Evolutionary conservation across 176 grass and related monocot species (phyloP).

Genomic region (Echinochloa phyllopogon): DNA sequence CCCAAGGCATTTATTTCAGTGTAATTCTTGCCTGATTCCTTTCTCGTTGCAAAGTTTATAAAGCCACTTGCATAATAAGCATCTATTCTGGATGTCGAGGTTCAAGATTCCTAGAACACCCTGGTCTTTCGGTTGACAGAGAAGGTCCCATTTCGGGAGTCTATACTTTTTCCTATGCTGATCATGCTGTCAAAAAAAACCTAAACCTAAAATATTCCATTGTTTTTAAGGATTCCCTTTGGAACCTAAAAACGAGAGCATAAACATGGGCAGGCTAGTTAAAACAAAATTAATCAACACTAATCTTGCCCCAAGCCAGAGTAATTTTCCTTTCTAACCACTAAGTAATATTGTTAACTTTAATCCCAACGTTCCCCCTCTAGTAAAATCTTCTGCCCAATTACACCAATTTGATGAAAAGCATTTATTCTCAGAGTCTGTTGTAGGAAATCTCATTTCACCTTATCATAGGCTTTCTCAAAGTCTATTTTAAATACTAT

Average conservation of each 20-base stretch:
- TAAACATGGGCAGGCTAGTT: neutral
- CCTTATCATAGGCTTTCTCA: too few species aligned
- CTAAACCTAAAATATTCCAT: neutral
- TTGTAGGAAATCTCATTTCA: too few species aligned
- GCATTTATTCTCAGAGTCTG: too few species aligned
- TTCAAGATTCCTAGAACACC: neutral
- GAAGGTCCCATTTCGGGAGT: neutral
- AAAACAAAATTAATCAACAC: neutral
- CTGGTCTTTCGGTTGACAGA: neutral
- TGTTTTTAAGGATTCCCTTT: neutral
- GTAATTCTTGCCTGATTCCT: too few species aligned
- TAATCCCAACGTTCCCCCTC: too few species aligned
- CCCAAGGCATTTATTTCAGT: too few species aligned
- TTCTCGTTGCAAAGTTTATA: neutral
- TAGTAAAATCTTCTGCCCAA: too few species aligned
- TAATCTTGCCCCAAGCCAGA: too few species aligned
- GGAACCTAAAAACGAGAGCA: neutral
- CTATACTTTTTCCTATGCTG: neutral
- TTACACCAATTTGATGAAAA: too few species aligned
- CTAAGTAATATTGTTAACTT: neutral
- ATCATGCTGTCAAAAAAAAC: neutral
- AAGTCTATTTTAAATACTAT: too few species aligned
- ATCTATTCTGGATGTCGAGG: neutral
- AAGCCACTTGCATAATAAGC: neutral
- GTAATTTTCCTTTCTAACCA: neutral